Evolutionary conservation across 768 basidiomycete species (phyloP), one percentile per base, ranked within the genome.

Genomic region (Podaxis sp.): DNA sequence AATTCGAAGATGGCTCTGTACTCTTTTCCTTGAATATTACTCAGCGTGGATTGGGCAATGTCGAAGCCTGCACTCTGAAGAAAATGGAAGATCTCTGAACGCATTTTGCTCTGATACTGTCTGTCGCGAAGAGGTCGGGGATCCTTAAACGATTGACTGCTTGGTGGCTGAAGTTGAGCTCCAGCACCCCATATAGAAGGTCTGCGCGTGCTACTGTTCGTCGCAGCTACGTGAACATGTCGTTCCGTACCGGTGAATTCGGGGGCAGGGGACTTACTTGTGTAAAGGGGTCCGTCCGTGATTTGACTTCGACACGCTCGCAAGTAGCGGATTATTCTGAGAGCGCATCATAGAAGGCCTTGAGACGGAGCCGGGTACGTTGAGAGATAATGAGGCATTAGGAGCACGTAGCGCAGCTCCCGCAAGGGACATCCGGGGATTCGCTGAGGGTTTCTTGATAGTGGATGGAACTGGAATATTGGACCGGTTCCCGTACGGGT

Each of bases 1-100:
- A 88, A 88, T 57, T 90, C 84, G 70, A 97, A 94, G 44, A 98
- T 90, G 1, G 82, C 76, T 28, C 91, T 85, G 68, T 92, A 98
- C 63, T 95, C 93, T 65, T 92, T 91, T 16, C 86, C 87, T 3
- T 92, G 91, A 50, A 95, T 93, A 50, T 86, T 90, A 50, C 81
- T 76, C 3, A 97, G 76, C 1, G 85, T 85, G 58, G 86, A 81
- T 70, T 85, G 81, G 2, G 83, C 77, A 27, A 93, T 84, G 13
- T 89, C 87, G 62, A 85, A 88, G 5, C 83, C 84, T n/a, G 79
- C 79, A 28, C 73, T 72, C 65, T 85, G 82, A 18, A 96, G 78
- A 76, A 87, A 96, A 27, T 75, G 77, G 51, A 81, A 74, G 64
- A 96, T 86, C n/a, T 91, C 86, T 69, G 90, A 84, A 48, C 88